phyloP scores from a whole-genome alignment of 1,139 yeast genomes.

The Yamadazyma dushanensis region DNA sequence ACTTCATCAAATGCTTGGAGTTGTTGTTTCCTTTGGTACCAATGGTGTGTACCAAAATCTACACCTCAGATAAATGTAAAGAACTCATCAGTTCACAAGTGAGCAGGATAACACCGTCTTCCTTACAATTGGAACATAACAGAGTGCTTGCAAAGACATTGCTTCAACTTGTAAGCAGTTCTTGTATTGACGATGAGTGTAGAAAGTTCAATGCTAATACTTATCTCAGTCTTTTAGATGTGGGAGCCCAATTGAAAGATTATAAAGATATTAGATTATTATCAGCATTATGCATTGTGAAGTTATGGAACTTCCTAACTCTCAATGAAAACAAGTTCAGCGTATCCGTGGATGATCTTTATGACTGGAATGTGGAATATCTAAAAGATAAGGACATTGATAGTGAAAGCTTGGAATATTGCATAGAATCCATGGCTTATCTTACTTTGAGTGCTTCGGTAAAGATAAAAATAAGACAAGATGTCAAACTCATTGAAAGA shows the following conservation, averaged over 20 bases:
- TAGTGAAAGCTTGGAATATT: conserved; percentile 16
- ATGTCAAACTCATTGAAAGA: conserved; percentile 28
- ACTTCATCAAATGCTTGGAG: conserved; percentile 15
- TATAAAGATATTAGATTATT: conserved; percentile 25
- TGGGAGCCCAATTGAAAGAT: conserved; percentile 18
- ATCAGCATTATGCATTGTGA: conserved; percentile 36
- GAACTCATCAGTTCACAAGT: conserved; percentile 8
- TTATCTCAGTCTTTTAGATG: conserved; percentile 29
- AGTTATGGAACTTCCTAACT: conserved; percentile 43
- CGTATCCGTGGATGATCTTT: conserved; percentile 22
- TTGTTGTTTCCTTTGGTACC: conserved; percentile 16
- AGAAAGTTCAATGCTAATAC: conserved; percentile 32
- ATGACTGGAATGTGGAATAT: conserved; percentile 19
- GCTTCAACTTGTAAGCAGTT: conserved; percentile 29
- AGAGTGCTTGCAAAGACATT: conserved; percentile 8
- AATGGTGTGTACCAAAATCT: conserved; percentile 12
- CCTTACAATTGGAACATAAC: conserved; percentile 8
- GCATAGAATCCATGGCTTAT: conserved; percentile 50
- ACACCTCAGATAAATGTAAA: conserved; percentile 14
- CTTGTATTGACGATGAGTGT: conserved; percentile 39
- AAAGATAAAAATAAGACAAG: conserved; percentile 31
- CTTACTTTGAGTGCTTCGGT: conserved; percentile 38
- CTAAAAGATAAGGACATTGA: conserved; percentile 13
- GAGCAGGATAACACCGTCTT: conserved; percentile 8
- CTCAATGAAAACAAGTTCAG: conserved; percentile 21